Evolutionary conservation across 371 early-diverging fungal genomes (phyloP), one percentile per base, ranked within the genome.

Genomic region (Phascolomyces articulosus): DNA sequence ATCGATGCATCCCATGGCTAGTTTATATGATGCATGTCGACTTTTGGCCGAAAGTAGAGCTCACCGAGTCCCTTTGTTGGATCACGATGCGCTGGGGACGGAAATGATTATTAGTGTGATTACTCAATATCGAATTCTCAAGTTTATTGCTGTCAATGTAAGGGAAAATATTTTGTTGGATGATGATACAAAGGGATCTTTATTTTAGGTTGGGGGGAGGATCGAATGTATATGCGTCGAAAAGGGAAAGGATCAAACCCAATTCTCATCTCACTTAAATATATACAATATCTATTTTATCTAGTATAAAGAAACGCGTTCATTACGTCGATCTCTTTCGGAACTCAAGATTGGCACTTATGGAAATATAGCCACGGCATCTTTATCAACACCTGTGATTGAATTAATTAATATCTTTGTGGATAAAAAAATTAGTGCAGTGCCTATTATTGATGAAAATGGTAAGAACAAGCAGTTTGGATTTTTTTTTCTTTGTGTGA

Each of bases 91-190:
- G 24, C 88, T 90, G 15, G 85, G 87, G 15, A 87, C 88, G 40
- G 96, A 96, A 64, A 92, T 91, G 73, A 91, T 98, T 40, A 93
- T 96, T 8, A 92, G 95, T 10, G 94, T 96, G 53, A 82, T 98
- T 59, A 93, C 96, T 2, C 94, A 94, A 67, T 93, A 93, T 74
- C 90, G 95, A 62, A 95, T 97, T 53, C 82, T 97, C 44, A 91
- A 93, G 68, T 95, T 93, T 73, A 86, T 97, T 61, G 93, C 96
- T 3, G 86, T 91, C 66, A 94, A 96, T 73, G 92, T 93, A 84
- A 78, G 80, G n/a, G n/a, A n/a, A n/a, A n/a, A n/a, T n/a, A n/a
- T n/a, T n/a, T n/a, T n/a, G n/a, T n/a, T n/a, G n/a, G n/a, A n/a
- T n/a, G n/a, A n/a, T n/a, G n/a, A n/a, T n/a, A n/a, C n/a, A n/a